Evolutionary conservation across 2,329 filamentous ascomycete species (phyloP), one percentile per base, ranked within the genome.

Genomic region (Calycina herbarum): DNA sequence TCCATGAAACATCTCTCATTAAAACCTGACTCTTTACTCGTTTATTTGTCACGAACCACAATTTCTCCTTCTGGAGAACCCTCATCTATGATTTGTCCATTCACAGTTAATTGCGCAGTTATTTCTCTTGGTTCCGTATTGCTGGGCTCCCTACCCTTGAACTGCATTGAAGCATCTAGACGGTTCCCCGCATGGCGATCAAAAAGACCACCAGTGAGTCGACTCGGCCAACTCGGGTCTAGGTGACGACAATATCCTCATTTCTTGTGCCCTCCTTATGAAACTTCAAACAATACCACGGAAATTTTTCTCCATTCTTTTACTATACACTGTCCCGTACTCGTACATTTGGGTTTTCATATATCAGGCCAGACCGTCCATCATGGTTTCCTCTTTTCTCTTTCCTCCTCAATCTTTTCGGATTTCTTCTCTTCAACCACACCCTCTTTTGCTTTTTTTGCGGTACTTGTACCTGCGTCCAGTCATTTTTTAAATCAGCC

Each of bases 401-500:
- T 27, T 42, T 45, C 24, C 61, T 33, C 11, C 20, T 56, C 33
- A 63, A 24, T 58, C 61, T 62, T 57, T 33, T 29, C 10, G 51
- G 54, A 54, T 54, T 54, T 54, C 38, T 54, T 54, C 48, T 13
- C 20, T 54, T 54, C 48, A 54, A 13, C 48, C 20, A 54, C 48
- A 54, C 3, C 48, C 8, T 24, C 48, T 31, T 57, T 57, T 42
- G 42, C n/a, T 4, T 40, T 57, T n/a, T 57, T 42, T 57, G 56
- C 51, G 13, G 40, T 27, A 27, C 40, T 38, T 61, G 40, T 51
- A 45, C 56, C 68, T 70, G 65, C 38, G 59, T 48, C 57, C 66
- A 63, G 58, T 71, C 68, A 20, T 70, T 67, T 48, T 58, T 54
- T 20, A 65, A 61, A 63, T 11, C 10, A 60, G 5, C 27, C 58